phyloP scores from a whole-genome alignment of 2,329 filamentous ascomycete genomes.

The Cylindrodendrum hubeiense region DNA sequence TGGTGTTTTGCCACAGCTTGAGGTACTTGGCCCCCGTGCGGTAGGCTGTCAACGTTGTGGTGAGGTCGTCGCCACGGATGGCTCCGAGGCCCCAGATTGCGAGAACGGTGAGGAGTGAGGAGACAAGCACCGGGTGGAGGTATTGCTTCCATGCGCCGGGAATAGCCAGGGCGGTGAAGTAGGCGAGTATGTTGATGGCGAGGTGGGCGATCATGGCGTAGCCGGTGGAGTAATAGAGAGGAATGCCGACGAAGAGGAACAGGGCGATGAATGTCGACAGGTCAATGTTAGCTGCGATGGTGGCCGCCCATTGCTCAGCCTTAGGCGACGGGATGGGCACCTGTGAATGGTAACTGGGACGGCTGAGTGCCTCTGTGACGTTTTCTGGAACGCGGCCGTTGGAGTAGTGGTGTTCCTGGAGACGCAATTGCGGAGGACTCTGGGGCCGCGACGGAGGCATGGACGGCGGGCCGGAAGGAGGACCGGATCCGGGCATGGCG shows the following conservation, averaged over 20 bases:
- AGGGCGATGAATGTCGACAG: conserved; percentile 56
- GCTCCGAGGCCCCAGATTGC: conserved; percentile 66
- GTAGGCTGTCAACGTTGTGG: conserved; percentile 59
- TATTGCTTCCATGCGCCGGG: conserved; percentile 63
- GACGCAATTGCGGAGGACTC: conserved; percentile 42
- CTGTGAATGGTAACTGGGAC: conserved; percentile 50
- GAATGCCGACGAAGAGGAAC: conserved; percentile 65
- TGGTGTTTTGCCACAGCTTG: conserved; percentile 59
- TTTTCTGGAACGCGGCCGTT: conserved; percentile 33
- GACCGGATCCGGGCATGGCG: conserved; percentile 30
- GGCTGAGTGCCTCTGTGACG: conserved; percentile 35
- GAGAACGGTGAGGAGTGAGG: conserved; percentile 65
- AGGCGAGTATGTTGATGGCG: conserved; percentile 63
- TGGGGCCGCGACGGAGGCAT: conserved; percentile 40
- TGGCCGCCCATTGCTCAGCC: conserved; percentile 63
- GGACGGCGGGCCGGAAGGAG: conserved; percentile 36
- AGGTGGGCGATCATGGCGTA: conserved; percentile 66
- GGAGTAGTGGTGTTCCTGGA: conserved; percentile 45
- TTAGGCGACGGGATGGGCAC: conserved; percentile 57
- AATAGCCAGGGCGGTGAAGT: conserved; percentile 62
- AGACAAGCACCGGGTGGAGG: conserved; percentile 70
- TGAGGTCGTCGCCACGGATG: conserved; percentile 55
- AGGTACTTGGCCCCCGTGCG: conserved; percentile 66
- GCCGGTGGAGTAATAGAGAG: conserved; percentile 64
- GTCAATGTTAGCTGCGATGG: conserved; percentile 60